A percentile compares a stretch with the other conserved stretches of the same genome.
These are phyloP conservation scores for Hypoxylon sp. DNA, from an alignment of 2,329 filamentous ascomycete species.

Conservation along the genomic window DNA sequence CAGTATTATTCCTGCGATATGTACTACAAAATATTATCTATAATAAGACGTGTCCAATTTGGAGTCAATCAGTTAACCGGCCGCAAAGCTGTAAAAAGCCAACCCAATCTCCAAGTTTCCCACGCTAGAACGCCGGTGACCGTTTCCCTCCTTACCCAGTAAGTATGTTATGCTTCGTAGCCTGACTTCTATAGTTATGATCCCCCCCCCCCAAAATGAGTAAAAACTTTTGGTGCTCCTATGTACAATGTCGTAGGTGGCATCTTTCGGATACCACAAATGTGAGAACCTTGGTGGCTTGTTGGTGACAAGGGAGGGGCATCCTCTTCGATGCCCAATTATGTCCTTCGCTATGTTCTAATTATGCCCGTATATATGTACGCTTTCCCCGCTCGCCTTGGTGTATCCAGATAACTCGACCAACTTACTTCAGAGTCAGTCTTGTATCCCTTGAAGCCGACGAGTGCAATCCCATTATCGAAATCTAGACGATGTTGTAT, in stretches of 20 bases:
- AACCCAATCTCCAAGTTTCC: not conserved
- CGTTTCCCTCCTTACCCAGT: conserved; percentile 8
- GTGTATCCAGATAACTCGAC: not conserved
- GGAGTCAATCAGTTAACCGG: not conserved
- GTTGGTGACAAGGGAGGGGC: not conserved
- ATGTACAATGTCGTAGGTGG: conserved; percentile 10
- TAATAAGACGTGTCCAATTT: conserved; percentile 1
- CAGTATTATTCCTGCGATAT: conserved; percentile 4
- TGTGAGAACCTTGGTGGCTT: conserved; percentile 24
- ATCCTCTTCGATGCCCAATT: too few species aligned
- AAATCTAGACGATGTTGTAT: conserved; percentile 67
- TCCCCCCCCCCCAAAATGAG: too few species aligned
- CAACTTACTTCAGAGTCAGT: not conserved
- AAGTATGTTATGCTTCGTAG: conserved; percentile 19
- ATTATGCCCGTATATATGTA: conserved; percentile 4
- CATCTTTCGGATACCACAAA: not conserved
- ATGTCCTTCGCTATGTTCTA: too few species aligned
- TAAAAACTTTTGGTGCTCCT: conserved; percentile 1
- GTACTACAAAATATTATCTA: conserved; percentile 8
- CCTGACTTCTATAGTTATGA: conserved; percentile 16
- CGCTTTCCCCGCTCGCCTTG: not conserved
- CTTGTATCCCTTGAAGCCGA: too few species aligned
- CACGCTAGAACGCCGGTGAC: conserved; percentile 5
- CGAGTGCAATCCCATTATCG: not conserved
- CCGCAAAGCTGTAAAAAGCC: not conserved